phyloP scores from a whole-genome alignment of 1,284 basidiomycete genomes.

The Stereum hirsutum region DNA sequence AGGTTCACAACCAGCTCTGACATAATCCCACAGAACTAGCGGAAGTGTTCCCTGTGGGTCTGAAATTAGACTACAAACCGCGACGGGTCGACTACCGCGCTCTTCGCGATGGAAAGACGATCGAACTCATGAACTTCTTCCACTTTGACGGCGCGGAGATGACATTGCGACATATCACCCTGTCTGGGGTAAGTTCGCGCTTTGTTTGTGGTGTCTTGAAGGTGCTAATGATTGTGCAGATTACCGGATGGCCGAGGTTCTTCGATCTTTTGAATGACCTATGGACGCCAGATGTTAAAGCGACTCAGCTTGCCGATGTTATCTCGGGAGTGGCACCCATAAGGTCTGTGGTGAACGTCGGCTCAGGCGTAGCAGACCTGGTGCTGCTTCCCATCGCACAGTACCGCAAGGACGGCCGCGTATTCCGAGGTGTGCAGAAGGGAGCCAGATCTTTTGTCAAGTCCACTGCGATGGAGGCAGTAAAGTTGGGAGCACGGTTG shows the following conservation, averaged over 20 bases:
- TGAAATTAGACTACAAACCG: slow-evolving; percentile 98
- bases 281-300: slow-evolving; percentile 99
- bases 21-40: slow-evolving; percentile 86
- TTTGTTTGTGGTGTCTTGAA: no score
- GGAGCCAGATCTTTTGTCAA: slow-evolving; percentile 89
- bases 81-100: slow-evolving; percentile 93
- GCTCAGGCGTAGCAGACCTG: slow-evolving; percentile 92
- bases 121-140: slow-evolving; percentile 99
- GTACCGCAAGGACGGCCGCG: slow-evolving; percentile 93
- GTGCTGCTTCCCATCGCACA: slow-evolving; percentile 94
- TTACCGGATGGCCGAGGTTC: slow-evolving; percentile 83
- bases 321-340: slow-evolving; percentile 97
- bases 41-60: slow-evolving; percentile 81
- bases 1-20: no score
- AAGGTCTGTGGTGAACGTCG: slow-evolving; percentile 92
- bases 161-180: slow-evolving; percentile 88
- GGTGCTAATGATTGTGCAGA: slow-evolving; percentile 31
- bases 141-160: slow-evolving; percentile 99
- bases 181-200: slow-evolving; percentile 73
- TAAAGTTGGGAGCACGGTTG: slow-evolving; percentile 89
- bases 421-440: slow-evolving; percentile 89
- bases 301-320: slow-evolving; percentile 94
- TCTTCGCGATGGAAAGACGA: slow-evolving; percentile 85
- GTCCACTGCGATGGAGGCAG: slow-evolving; percentile 89
- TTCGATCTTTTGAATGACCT: slow-evolving; percentile 91